phyloP scores from a whole-genome alignment of 768 basidiomycete genomes.

The Filobasidium wieringae region DNA sequence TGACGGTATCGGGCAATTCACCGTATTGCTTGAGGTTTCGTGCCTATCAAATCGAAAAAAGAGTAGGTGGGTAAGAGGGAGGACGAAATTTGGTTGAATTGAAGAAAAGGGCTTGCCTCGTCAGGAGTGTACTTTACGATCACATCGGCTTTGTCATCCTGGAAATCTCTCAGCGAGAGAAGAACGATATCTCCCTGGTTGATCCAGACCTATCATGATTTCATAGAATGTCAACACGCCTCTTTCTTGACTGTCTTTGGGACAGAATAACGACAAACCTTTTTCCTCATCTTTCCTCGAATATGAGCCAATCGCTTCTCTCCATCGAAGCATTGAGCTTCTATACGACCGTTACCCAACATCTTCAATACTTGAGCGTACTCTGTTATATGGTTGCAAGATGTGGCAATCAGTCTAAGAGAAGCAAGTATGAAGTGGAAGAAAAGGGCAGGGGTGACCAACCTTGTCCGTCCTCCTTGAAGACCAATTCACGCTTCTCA shows the following conservation, averaged over 20 bases:
- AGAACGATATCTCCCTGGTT: constrained; percentile 95
- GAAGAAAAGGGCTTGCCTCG: constrained; percentile 45
- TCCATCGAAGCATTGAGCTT: constrained; percentile 95
- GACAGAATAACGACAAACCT: constrained; percentile 48
- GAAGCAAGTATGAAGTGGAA: not conserved
- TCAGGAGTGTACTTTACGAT: constrained; percentile 98
- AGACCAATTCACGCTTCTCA: constrained; percentile 96
- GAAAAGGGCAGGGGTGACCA: constrained; percentile 16
- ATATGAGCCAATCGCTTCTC: constrained; percentile 97
- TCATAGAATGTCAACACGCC: too few species aligned
- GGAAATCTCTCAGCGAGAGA: constrained; percentile 91
- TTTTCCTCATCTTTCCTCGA: constrained; percentile 98
- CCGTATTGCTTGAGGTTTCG: constrained; percentile 86
- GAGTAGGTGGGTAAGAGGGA: constrained; percentile 41
- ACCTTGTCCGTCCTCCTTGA: constrained; percentile 92
- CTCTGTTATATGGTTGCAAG: constrained; percentile 42
- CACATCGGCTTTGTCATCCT: constrained; percentile 98
- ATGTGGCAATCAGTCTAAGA: too few species aligned
- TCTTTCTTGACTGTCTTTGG: not conserved
- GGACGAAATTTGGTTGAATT: not conserved
- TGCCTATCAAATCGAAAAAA: constrained; percentile 18
- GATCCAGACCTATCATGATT: constrained; percentile 98
- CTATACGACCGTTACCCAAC: constrained; percentile 93
- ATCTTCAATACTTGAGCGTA: constrained; percentile 98
- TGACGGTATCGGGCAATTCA: constrained; percentile 88